Evolutionary conservation across 2,329 filamentous ascomycete species (phyloP), one percentile per base, ranked within the genome.

Genomic region (Hysterium pulicare): DNA sequence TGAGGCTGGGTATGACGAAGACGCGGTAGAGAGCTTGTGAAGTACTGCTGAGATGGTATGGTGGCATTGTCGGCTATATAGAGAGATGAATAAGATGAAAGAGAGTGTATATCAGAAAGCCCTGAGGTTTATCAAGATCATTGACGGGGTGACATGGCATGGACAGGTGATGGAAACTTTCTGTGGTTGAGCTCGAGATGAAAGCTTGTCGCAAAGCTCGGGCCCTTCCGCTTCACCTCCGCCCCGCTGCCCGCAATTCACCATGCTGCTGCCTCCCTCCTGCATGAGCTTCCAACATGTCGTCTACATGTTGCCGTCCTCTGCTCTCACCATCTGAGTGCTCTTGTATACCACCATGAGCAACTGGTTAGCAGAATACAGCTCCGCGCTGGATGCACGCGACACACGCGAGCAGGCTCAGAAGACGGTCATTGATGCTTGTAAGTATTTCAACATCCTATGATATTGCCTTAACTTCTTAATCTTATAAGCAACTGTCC

Each of bases 311-410:
- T 13, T 13, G 24, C 24, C 8, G 8, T 7, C 24, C 24, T 48
- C 24, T 20, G n/a, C 38, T 24, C 17, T 28, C 36, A 8, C 21
- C 6, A 33, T 20, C 16, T 32, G 32, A 38, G 30, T 31, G 23
- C 23, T 10, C 24, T 42, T 48, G n/a, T 38, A 53, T 21, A 33
- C 63, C 61, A 53, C 61, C 63, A 82, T 82, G 79, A 76, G 81
- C 50, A 80, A 79, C 72, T 94, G 90, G 87, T 79, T 84, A 59
- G 82, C 87, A 53, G 86, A 94, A 58, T 96, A 95, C 66, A 75
- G 87, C 48, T 74, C 80, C 48, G 84, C 85, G 51, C 75, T 97
- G 51, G 78, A 82, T 54, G 83, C 85, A 57, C 76, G 82, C 50
- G 87, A 88, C 57, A 77, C 82, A 58, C 77, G 81, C 49, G 85